Conservation (phyloP, 257 asterid species). For the Salvia hispanica region DNA sequence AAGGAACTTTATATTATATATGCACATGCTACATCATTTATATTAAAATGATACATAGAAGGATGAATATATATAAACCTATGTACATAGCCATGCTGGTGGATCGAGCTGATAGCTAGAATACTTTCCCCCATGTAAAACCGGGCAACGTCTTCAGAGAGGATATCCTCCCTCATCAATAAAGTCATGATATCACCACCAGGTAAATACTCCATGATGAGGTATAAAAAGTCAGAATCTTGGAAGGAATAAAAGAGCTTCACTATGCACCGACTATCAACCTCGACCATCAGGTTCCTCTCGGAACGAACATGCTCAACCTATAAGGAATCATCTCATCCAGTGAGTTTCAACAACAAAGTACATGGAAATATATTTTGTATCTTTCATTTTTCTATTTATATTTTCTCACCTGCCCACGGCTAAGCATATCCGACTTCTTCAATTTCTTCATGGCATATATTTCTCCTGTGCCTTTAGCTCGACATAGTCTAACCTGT, state of each 20-base stretch:
- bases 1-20: background rate
- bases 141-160: constrained; percentile 85
- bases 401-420: constrained; percentile 77
- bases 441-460: constrained; percentile 95
- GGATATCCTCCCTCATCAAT: constrained; percentile 87
- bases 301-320: constrained; percentile 99
- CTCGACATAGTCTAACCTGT: constrained; percentile 96
- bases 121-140: constrained; percentile 93
- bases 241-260: constrained; percentile 93
- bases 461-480: constrained; percentile 80
- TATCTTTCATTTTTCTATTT: background rate
- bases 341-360: constrained; percentile 6
- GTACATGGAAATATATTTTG: constrained; percentile 11
- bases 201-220: constrained; percentile 96
- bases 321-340: constrained; percentile 41
- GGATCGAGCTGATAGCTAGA: constrained; percentile 90
- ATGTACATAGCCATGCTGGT: constrained; percentile 88
- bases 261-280: constrained; percentile 95
- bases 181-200: constrained; percentile 99
- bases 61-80: constrained; percentile 15
- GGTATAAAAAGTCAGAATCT: constrained; percentile 88
- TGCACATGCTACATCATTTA: background rate
- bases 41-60: background rate
- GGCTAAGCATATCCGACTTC: constrained; percentile 94
- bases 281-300: constrained; percentile 97